Conservation (phyloP, 306 rosid genomes). For the Arachis hypogaea region DNA sequence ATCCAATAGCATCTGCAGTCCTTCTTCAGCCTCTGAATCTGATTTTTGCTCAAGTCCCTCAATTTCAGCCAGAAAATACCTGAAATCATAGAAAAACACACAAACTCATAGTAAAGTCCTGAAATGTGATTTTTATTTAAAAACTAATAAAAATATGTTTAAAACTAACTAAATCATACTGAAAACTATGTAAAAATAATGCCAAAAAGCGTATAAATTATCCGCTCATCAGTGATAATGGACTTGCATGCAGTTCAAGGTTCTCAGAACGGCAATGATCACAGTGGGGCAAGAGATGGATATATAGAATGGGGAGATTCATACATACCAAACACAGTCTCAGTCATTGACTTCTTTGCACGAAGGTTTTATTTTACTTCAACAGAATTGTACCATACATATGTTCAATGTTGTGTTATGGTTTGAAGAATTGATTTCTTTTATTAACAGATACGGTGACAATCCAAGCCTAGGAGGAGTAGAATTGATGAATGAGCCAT, state of each 20-base stretch:
- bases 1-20: no score
- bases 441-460: conserved; percentile 45
- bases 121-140: no score
- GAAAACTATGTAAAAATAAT: no score
- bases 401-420: not conserved
- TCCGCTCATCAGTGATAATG: conserved; percentile 34
- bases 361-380: conserved; percentile 41
- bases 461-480: conserved; percentile 51
- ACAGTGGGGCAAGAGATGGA: conserved; percentile 65
- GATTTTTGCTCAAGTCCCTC: no score
- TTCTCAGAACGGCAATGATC: conserved; percentile 59
- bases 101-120: no score
- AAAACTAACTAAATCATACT: no score
- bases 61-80: no score
- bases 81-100: no score
- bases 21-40: no score
- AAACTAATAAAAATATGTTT: no score
- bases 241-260: conserved; percentile 64
- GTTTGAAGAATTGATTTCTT: not conserved
- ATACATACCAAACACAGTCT: conserved; percentile 45
- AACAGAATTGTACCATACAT: not conserved
- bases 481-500: conserved; percentile 53
- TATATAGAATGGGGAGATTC: conserved; percentile 55
- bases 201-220: no score
- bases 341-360: conserved; percentile 59